Evolutionary conservation across 2,329 filamentous ascomycete species (phyloP), one percentile per base, ranked within the genome.

Genomic region (Beauveria sp.): DNA sequence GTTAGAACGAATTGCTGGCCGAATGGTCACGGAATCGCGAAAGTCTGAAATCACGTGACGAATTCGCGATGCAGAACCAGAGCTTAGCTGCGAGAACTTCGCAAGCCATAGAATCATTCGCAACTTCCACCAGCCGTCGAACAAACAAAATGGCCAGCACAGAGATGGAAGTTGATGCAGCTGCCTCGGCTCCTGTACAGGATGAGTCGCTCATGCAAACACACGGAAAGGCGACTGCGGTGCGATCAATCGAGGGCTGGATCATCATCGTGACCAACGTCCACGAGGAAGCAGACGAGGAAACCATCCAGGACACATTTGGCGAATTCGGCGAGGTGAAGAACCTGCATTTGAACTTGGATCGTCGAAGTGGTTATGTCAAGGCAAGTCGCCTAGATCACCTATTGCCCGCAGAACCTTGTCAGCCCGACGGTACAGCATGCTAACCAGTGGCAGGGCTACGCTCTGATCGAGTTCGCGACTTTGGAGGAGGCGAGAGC

Each of bases 171-270:
- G 66, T 86, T 61, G 84, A 86, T 50, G 65, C 66, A 46, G 70
- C 69, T 12, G 67, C 72, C 59, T 70, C 71, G 59, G 69, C 75
- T 59, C 76, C 79, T 63, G 72, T 76, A 61, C 75, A 74, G 67
- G 82, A 83, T 68, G 78, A 83, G 64, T 77, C 79, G 68, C 85
- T 88, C 70, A 88, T 91, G 80, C 85, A 85, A 69, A 92, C 90
- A 7, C 83, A 84, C 68, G 80, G 82, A 43, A 88, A 89, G 71
- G 90, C 90, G 60, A 91, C 87, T 1, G 90, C 90, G 26, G 90
- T 94, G 63, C 89, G 90, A 68, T 92, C 88, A 60, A 92, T 94
- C 70, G 90, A 94, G 76, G 90, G 91, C 67, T 94, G 91, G 91
- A 94, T 94, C 74, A 80, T 94, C 69, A 86, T 91, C 64, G 90